Percentiles rank a stretch among this genome's conserved stretches.
These are phyloP conservation scores for Trichoderma gracile DNA, from an alignment of 2,329 filamentous ascomycete genomes.

Conservation along the genomic window DNA sequence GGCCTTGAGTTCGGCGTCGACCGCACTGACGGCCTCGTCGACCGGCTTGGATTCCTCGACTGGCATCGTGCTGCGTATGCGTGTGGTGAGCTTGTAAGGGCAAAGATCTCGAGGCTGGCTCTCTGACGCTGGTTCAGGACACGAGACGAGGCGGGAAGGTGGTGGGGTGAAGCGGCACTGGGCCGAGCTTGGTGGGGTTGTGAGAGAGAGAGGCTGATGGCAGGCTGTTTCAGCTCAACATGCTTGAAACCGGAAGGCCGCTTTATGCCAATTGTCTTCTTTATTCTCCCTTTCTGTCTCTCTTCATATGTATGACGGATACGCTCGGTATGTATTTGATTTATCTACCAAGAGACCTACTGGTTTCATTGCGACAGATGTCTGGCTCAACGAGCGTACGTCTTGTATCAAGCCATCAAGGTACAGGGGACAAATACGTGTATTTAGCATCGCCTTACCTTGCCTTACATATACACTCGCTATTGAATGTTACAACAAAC, in stretches of 20 bases:
- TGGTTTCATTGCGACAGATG: neutral
- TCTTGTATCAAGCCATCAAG: too few species aligned
- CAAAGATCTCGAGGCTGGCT: neutral
- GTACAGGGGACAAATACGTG: too few species aligned
- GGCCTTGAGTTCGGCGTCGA: conserved; percentile 48
- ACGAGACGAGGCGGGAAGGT: conserved; percentile 4
- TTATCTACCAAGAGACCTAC: too few species aligned
- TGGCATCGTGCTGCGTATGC: conserved; percentile 41
- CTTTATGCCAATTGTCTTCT: neutral
- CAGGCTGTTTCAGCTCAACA: conserved; percentile 4
- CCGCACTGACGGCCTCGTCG: conserved; percentile 54
- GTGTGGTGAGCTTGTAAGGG: too few species aligned
- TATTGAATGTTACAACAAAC: too few species aligned
- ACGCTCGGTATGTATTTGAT: too few species aligned
- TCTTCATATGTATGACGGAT: neutral
- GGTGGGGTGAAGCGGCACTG: conserved; percentile 16
- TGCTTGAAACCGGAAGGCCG: neutral
- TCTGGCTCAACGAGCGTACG: neutral
- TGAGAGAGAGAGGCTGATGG: neutral
- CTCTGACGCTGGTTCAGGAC: conserved; percentile 5
- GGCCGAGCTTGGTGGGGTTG: conserved; percentile 21
- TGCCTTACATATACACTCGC: too few species aligned
- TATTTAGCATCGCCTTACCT: too few species aligned
- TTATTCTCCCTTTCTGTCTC: neutral
- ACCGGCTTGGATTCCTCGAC: conserved; percentile 64